A percentile compares a stretch with the other conserved stretches of the same genome.
These are phyloP conservation scores for Euphorbia tirucalli DNA, from an alignment of 345 rosid genomes.

Conservation along the genomic window DNA sequence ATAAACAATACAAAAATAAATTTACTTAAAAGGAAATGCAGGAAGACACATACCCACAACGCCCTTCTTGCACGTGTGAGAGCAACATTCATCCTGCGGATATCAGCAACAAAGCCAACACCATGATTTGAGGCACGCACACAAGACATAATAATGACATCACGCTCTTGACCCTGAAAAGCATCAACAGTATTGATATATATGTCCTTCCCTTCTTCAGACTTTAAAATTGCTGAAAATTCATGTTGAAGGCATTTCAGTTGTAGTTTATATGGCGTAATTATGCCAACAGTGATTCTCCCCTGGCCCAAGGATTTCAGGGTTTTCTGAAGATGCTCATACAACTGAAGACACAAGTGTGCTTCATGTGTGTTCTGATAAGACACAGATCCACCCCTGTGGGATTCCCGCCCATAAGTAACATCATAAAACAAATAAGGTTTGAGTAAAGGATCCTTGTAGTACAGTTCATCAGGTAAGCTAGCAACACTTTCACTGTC, in stretches of 20 bases:
- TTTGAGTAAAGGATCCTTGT: conserved; percentile 80
- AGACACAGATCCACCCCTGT: conserved; percentile 94
- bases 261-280: conserved; percentile 97
- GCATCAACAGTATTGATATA: conserved; percentile 98
- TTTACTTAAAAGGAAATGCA: background rate
- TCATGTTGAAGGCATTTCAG: conserved; percentile 88
- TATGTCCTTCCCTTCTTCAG: conserved; percentile 90
- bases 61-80: conserved; percentile 98
- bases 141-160: conserved; percentile 98
- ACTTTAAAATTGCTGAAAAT: conserved; percentile 68
- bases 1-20: background rate
- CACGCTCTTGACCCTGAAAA: conserved; percentile 99
- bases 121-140: conserved; percentile 96
- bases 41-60: conserved; percentile 71
- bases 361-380: conserved; percentile 95
- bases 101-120: conserved; percentile 96
- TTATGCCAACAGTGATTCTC: conserved; percentile 83
- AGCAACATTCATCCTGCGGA: conserved; percentile 98
- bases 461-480: conserved; percentile 80
- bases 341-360: conserved; percentile 80
- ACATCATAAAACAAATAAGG: conserved; percentile 87
- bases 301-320: conserved; percentile 61
- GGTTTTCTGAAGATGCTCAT: conserved; percentile 84
- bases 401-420: conserved; percentile 95
- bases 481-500: conserved; percentile 83